Evolutionary conservation across 1,139 yeast genomes (phyloP), one percentile per base, ranked within the genome.

Genomic region (Zygoascus meyerae): DNA sequence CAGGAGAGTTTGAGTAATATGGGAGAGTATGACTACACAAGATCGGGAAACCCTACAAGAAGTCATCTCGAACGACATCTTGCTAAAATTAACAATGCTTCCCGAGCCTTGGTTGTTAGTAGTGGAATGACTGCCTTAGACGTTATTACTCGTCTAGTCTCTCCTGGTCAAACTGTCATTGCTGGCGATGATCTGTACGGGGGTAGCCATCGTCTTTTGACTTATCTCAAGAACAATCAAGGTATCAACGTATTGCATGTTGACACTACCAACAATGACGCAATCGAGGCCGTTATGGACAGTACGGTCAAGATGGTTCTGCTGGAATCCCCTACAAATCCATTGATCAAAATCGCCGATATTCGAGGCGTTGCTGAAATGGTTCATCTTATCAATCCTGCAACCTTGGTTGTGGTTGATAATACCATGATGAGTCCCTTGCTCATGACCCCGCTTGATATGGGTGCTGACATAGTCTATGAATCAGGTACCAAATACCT

Each of bases 381-480:
- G 53, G 92, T 90, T 31, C 94, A 86, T 61, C 63, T 67, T 40
- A 73, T 74, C 39, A 83, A 77, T 60, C 89, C 94, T 12, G 74
- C 81, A 40, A 73, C 85, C 43, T 64, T 84, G 38, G 86, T 87
- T 33, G 95, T 86, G 9, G 90, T 89, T 53, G 97, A 89, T 67
- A 89, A 90, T 71, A 89, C 97, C 53, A 89, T 89, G 97, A 83
- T 89, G 90, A 82, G 95, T 14, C 97, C 97, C 3, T 67, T 89
- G 48, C 73, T 83, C 60, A 82, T 86, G 82, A 75, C 84, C 12
- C 97, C 97, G 1, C 73, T 89, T 56, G 86, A 83, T 55, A 74
- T 84, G 56, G 95, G 94, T 12, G 94, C 83, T 30, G 97, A 89
- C 63, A 84, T 89, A 52, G 95, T 86, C 49, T 89, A 89, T 65